These are phyloP conservation scores for Triticum monococcum DNA, from an alignment of 176 grass and related monocot genomes.

Conservation along the genomic window DNA sequence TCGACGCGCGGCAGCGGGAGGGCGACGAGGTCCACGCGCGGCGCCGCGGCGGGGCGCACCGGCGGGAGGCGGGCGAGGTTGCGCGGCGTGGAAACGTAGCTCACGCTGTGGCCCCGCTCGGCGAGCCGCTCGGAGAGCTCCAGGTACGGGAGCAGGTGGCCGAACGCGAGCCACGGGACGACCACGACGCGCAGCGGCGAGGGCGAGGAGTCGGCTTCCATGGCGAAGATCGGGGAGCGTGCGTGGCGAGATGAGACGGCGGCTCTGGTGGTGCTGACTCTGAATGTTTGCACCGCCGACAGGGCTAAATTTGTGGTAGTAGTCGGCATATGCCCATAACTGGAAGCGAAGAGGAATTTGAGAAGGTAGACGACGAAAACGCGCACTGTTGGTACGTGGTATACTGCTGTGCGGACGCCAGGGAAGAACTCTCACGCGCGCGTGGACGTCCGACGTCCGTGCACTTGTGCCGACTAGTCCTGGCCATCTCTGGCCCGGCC, in stretches of 20 bases:
- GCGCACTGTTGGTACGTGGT: too few species aligned
- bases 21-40: neutral
- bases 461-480: too few species aligned
- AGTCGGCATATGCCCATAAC: too few species aligned
- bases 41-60: neutral
- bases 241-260: neutral
- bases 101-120: neutral
- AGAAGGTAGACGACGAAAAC: too few species aligned
- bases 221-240: neutral
- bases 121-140: neutral
- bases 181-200: neutral
- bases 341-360: neutral
- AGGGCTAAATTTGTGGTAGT: too few species aligned
- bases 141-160: slow-evolving; percentile 13
- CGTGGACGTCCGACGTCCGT: too few species aligned
- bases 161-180: neutral
- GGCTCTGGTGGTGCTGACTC: neutral
- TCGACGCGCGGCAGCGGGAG: neutral
- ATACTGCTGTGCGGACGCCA: neutral
- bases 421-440: neutral
- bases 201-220: neutral
- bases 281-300: too few species aligned
- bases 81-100: neutral
- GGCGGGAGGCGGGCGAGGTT: slow-evolving; percentile 14
- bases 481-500: too few species aligned